A percentile compares a stretch with the other conserved stretches of the same genome.
phyloP scores from a whole-genome alignment of 495 filamentous ascomycete species.

The Hyaloscypha variabilis region DNA sequence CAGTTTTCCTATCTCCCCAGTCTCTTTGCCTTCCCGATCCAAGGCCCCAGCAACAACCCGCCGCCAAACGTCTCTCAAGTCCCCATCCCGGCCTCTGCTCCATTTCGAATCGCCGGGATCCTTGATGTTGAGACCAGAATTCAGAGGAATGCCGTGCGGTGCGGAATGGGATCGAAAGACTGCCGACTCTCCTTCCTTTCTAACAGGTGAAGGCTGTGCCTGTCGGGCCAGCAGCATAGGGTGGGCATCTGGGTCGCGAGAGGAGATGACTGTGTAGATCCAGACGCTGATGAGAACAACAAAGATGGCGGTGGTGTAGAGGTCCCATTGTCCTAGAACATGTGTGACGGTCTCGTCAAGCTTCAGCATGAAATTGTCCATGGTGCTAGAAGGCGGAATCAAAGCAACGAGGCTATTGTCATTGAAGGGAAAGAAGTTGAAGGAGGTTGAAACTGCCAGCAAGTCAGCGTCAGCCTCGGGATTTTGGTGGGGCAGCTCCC shows the following conservation, averaged over 20 bases:
- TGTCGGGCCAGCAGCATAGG: conserved; percentile 89
- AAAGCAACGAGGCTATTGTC: conserved; percentile 7
- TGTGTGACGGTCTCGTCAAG: conserved; percentile 70
- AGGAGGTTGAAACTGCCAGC: conserved; percentile 7
- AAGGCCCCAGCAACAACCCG: conserved; percentile 65
- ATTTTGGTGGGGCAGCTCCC: background rate
- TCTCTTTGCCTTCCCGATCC: conserved; percentile 58
- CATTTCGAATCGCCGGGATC: conserved; percentile 82
- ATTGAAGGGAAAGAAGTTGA: background rate
- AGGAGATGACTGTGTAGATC: conserved; percentile 55
- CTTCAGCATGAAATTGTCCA: conserved; percentile 58
- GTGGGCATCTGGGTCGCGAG: conserved; percentile 81
- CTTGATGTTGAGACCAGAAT: conserved; percentile 81
- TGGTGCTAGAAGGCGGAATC: conserved; percentile 34
- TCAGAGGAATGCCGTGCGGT: conserved; percentile 83
- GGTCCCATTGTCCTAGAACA: conserved; percentile 77
- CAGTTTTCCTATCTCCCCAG: conserved; percentile 72
- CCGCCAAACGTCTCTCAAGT: conserved; percentile 92
- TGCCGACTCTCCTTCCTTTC: conserved; percentile 82
- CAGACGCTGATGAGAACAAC: conserved; percentile 64
- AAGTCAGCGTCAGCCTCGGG: background rate
- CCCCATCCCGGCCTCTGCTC: conserved; percentile 79
- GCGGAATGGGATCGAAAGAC: conserved; percentile 77
- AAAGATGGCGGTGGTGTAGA: conserved; percentile 67
- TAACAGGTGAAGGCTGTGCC: conserved; percentile 72